Evolutionary conservation across 306 rosid genomes (phyloP), one percentile per base, ranked within the genome.

Genomic region (Casuarina cunninghamiana): DNA sequence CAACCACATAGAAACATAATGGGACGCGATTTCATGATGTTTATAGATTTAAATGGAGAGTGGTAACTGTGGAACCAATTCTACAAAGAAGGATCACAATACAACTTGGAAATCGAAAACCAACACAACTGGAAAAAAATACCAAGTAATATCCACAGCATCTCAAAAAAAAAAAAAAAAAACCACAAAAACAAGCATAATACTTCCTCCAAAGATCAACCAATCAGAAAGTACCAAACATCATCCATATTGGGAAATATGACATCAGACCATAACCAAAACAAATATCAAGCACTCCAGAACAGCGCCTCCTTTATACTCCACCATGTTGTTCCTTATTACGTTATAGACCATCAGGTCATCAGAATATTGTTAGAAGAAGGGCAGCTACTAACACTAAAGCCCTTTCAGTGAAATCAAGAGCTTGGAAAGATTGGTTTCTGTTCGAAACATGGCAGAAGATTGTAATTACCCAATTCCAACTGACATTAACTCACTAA

Each of bases 141-240:
- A 43, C 69, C 69, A 62, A 62, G 12, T 44, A 62, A 43, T 35
- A 62, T 62, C 41, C 69, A 35, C 35, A 62, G 9, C 69, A 62
- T 62, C 41, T 62, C 69, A 37, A 37, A 37, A 44, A 67, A 50
- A 42, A 43, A 41, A 32, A n/a, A 66, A 5, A 26, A 66, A 39
- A 7, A 13, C 15, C 71, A 26, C 65, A 17, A 66, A 41, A 11
- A 49, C 21, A 42, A 41, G 71, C 71, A 7, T 41, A 9, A 62
- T 61, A 44, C 12, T 9, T 37, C 39, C 68, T 6, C 15, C 35
- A 13, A 61, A 61, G 35, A 61, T 61, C 44, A 15, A 37, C 17
- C 44, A 57, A 57, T 19, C 38, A 57, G 32, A 26, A 32, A 57
- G 32, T 19, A 57, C 38, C 65, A 21, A 57, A 55, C 10, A 61